These are phyloP conservation scores for Hawksworthiomyces lignivorus DNA, from an alignment of 2,329 filamentous ascomycete species.

Conservation along the genomic window DNA sequence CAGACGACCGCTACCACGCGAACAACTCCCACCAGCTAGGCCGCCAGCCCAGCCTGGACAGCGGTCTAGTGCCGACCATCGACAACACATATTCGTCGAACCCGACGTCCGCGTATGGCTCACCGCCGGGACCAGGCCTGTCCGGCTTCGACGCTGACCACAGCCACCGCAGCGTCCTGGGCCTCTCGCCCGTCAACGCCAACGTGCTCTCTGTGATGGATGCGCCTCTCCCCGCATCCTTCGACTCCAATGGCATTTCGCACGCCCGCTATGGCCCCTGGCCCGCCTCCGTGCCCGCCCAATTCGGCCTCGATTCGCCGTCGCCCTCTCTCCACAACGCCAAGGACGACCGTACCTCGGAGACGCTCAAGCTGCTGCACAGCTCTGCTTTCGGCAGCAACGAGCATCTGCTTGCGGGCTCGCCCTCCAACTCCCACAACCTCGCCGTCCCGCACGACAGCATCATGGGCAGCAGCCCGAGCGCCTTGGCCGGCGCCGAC, in stretches of 20 bases:
- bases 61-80: slow-evolving; percentile 44
- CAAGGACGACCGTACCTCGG: slow-evolving; percentile 53
- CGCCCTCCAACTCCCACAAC: slow-evolving; percentile 15
- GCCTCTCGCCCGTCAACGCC: slow-evolving; percentile 67
- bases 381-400: slow-evolving; percentile 61
- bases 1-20: slow-evolving; percentile 29
- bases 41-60: slow-evolving; percentile 46
- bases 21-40: slow-evolving; percentile 24
- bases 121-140: slow-evolving; percentile 55
- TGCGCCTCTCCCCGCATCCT: slow-evolving; percentile 85
- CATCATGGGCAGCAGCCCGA: slow-evolving; percentile 33
- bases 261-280: slow-evolving; percentile 84
- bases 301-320: slow-evolving; percentile 83
- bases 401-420: slow-evolving; percentile 60
- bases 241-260: slow-evolving; percentile 92
- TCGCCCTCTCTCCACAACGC: slow-evolving; percentile 62
- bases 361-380: slow-evolving; percentile 57
- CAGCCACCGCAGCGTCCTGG: slow-evolving; percentile 53
- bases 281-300: slow-evolving; percentile 84
- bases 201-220: slow-evolving; percentile 82
- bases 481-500: slow-evolving; percentile 39
- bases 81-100: slow-evolving; percentile 52
- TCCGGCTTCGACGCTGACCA: slow-evolving; percentile 44
- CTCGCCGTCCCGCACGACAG: slow-evolving; percentile 23
- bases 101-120: slow-evolving; percentile 62